phyloP scores from a whole-genome alignment of 495 filamentous ascomycete genomes.

The Penicillium ochrochloron region DNA sequence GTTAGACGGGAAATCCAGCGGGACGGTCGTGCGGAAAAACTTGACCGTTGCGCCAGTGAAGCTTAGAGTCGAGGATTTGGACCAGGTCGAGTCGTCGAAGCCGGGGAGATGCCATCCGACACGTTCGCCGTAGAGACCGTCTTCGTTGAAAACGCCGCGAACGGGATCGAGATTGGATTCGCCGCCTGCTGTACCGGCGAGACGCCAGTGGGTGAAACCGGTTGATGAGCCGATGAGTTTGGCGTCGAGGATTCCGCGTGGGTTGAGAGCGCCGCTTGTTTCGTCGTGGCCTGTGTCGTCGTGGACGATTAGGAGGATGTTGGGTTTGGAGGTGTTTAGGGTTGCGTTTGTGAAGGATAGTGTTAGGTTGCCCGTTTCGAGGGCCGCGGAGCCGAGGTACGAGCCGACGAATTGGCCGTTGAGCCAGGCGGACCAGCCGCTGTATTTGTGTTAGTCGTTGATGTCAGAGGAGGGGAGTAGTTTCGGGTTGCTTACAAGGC shows the following conservation, averaged over 20 bases:
- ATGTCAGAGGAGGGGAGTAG: not conserved
- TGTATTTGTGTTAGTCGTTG: constrained; percentile 10
- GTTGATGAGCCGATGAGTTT: constrained; percentile 45
- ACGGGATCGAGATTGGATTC: constrained; percentile 67
- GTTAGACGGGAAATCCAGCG: constrained; percentile 50
- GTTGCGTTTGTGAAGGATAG: constrained; percentile 48
- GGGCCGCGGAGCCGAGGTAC: constrained; percentile 56
- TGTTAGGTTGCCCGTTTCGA: constrained; percentile 35
- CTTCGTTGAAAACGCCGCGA: constrained; percentile 77
- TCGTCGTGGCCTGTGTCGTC: constrained; percentile 74
- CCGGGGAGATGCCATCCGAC: constrained; percentile 68
- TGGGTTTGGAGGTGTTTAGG: constrained; percentile 52
- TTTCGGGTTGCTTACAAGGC: constrained; percentile 49
- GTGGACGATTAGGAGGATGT: constrained; percentile 70
- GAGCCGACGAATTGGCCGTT: constrained; percentile 59
- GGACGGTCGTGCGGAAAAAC: constrained; percentile 64
- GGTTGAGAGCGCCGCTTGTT: constrained; percentile 66
- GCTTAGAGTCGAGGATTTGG: constrained; percentile 44
- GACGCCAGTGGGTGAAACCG: constrained; percentile 64
- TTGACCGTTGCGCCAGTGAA: constrained; percentile 50
- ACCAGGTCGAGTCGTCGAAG: constrained; percentile 55
- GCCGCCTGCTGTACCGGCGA: constrained; percentile 75
- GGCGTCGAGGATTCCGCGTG: constrained; percentile 69
- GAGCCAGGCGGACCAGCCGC: constrained; percentile 60
- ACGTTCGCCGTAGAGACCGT: constrained; percentile 68